Evolutionary conservation across 2,329 filamentous ascomycete genomes (phyloP).

Genomic region (Talaromyces sp.): DNA sequence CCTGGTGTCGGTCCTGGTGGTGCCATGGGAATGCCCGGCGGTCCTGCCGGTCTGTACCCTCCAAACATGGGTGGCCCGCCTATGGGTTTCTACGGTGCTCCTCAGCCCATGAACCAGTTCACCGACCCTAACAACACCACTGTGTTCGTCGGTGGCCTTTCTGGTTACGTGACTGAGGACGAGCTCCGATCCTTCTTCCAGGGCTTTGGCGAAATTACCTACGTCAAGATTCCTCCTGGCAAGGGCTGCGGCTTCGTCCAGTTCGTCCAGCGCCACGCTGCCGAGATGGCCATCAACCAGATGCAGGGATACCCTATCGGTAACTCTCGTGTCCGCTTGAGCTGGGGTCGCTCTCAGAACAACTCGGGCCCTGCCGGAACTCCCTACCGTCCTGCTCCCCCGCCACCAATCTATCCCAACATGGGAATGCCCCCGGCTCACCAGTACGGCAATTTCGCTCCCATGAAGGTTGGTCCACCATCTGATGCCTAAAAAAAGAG

Average conservation of each 20-base stretch:
- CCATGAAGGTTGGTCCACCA: conserved; percentile 56
- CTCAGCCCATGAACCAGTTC: conserved; percentile 96
- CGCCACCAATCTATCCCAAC: conserved; percentile 66
- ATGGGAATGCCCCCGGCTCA: conserved; percentile 64
- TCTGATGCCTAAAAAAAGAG: conserved; percentile 16
- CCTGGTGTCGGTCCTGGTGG: conserved; percentile 51
- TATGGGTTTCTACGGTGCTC: conserved; percentile 60
- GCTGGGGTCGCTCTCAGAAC: conserved; percentile 97
- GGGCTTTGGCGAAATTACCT: conserved; percentile 98
- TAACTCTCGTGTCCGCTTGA: conserved; percentile 94
- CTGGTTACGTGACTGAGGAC: conserved; percentile 97
- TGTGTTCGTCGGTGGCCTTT: conserved; percentile 94
- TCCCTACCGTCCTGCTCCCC: conserved; percentile 90
- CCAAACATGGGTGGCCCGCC: conserved; percentile 62
- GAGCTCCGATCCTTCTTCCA: conserved; percentile 99
- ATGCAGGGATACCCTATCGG: conserved; percentile 99
- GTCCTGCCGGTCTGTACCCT: conserved; percentile 59
- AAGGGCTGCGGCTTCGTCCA: conserved; percentile 99
- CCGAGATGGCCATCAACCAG: conserved; percentile 99
- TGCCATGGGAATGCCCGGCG: conserved; percentile 45
- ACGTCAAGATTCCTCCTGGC: conserved; percentile 98
- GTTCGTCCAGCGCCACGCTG: conserved; percentile 96
- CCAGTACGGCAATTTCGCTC: conserved; percentile 58
- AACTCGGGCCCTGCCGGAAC: conserved; percentile 95
- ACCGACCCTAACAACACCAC: conserved; percentile 99